Evolutionary conservation across 805 yeast species (phyloP), one percentile per base, ranked within the genome.

Genomic region (Jamesozyma hellenica): DNA sequence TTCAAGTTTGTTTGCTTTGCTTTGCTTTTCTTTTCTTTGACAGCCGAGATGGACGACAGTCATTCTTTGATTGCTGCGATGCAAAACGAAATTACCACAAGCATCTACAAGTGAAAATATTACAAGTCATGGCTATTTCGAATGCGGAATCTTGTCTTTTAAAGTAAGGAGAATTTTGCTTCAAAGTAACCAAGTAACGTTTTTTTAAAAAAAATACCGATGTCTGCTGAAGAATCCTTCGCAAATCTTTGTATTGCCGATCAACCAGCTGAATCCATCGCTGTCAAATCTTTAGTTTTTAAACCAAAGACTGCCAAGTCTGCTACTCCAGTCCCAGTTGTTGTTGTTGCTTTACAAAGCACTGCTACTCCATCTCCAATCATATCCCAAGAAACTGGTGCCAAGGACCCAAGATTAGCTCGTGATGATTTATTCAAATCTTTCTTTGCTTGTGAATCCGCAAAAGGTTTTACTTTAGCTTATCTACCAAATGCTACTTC

Each of bases 301-400:
- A 86, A 86, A 66, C 95, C 95, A 52, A 86, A 86, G 66, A 84
- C 95, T 35, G 79, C 94, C 28, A 86, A 86, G 57, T 65, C 85
- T 35, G 85, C 83, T 37, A 61, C 74, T 15, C 82, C 92, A 21
- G 77, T 82, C 31, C 95, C 96, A 32, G 72, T 86, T 25, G 74
- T 86, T 39, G 84, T 85, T 26, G 71, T 86, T 53, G 95, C 95
- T 7, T 70, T 80, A 43, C 74, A 74, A 27, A 52, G 77, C 2
- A 82, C 94, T 4, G 67, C 69, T 35, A 84, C 95, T 27, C 84
- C 94, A 35, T 63, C 81, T 3, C 66, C 70, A 16, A 55, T 70
- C 29, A 71, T 85, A 48, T 88, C 94, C 41, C 67, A 70, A 41
- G 70, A 75, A 32, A 81, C 86, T 11, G 70, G 67, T 33, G 82